phyloP scores from a whole-genome alignment of 805 yeast genomes.

The Ogataea allantospora region DNA sequence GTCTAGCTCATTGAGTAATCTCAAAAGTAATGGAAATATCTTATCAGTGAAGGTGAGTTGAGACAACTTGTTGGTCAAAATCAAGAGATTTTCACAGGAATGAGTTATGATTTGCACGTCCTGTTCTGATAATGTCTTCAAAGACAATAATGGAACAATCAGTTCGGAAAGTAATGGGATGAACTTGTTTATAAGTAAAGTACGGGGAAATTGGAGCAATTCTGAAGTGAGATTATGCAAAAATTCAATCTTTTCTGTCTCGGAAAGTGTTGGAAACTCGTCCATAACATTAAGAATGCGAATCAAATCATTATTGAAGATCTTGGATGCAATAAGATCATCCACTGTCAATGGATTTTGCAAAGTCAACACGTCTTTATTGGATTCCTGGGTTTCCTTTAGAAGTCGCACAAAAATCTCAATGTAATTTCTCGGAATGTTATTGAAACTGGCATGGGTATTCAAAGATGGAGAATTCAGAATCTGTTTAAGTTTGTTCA shows the following conservation, averaged over 20 bases:
- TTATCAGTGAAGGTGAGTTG: conserved; percentile 75
- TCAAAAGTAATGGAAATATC: conserved; percentile 48
- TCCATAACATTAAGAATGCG: conserved; percentile 80
- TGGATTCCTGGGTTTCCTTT: conserved; percentile 40
- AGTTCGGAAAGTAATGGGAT: conserved; percentile 64
- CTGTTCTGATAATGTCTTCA: conserved; percentile 17
- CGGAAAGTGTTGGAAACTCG: conserved; percentile 72
- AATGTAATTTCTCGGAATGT: conserved; percentile 57
- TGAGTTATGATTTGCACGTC: conserved; percentile 42
- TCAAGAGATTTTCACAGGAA: conserved; percentile 54
- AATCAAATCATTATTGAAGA: conserved; percentile 79
- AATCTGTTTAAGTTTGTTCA: conserved; percentile 29
- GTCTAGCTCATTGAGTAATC: conserved; percentile 24
- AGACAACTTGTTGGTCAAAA: conserved; percentile 65
- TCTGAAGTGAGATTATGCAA: conserved; percentile 59
- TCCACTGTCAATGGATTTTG: conserved; percentile 44
- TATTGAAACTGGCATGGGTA: conserved; percentile 47
- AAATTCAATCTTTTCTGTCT: conserved; percentile 65
- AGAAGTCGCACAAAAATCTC: conserved; percentile 53
- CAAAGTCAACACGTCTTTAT: conserved; percentile 31
- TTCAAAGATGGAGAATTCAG: conserved; percentile 42
- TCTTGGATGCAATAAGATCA: conserved; percentile 67
- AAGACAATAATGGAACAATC: conserved; percentile 39
- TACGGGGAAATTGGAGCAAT: conserved; percentile 57
- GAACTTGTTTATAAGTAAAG: conserved; percentile 62